Base-by-base conservation (phyloP, 352 stramenopile species). In the Phytophthora pisi region DNA sequence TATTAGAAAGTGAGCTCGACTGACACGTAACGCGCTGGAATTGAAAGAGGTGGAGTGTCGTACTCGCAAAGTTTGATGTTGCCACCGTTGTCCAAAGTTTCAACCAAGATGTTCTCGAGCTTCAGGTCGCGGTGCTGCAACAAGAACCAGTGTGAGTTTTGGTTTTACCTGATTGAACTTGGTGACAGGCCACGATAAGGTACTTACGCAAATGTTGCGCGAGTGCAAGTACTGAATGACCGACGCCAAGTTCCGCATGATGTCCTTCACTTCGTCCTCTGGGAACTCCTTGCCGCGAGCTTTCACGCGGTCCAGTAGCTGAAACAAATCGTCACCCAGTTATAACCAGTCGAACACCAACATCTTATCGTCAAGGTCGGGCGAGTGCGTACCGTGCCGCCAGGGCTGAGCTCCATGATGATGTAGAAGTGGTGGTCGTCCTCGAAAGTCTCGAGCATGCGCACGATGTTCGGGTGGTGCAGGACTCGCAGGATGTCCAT, bases 11-110 rank as follows among this genome's bases (percentile, higher is more conserved):
- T 20, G 20, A 20, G 20, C 20, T 20, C 20, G 20, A 20, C 20
- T 20, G 20, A 20, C 20, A 20, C 20, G 20, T 20, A 20, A 20
- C 20, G 20, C 20, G 20, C 20, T 20, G 38, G 16, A 18, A 16
- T 45, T 45, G 38, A 18, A 45, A 16, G 11, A 45, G 11, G 38
- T 8, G 30, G 16, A 5, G 18, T 16, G 5, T 63, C 82, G 28
- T 78, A 94, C 86, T 95, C 86, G 84, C 86, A 95, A 34, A 95
- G 80, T 57, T 95, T 92, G 62, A 92, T 87, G 50, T 77, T 70
- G 5, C 75, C 79, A 3, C 79, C 82, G 7, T 78, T 60, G 13
- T 83, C 70, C 36, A 83, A 70, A 1, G 64, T 71, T 23, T 93
- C 79, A n/a, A 90, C 56, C n/a, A 95, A 58, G 50, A 95, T 91